phyloP scores from a whole-genome alignment of 2,329 filamentous ascomycete species.

The Hymenoscyphus repandus region DNA sequence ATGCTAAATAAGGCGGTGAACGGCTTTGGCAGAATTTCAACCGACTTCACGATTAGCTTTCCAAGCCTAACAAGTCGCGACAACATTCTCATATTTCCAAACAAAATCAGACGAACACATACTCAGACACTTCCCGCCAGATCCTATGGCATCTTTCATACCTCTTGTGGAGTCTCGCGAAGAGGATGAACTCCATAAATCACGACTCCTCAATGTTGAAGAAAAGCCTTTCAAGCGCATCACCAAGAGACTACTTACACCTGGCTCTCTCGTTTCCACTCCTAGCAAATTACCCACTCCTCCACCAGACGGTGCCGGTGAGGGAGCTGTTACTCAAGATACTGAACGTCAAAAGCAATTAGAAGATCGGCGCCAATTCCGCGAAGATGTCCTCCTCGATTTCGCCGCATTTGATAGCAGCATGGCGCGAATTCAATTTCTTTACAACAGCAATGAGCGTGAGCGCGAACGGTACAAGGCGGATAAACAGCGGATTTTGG shows the following conservation, averaged over 20 bases:
- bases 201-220: constrained; percentile 81
- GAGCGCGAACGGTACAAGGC: constrained; percentile 80
- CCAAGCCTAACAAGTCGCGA: too few relatives aligned
- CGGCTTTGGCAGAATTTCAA: too few relatives aligned
- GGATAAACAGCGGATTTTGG: constrained; percentile 74
- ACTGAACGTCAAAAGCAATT: constrained; percentile 44
- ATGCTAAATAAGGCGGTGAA: too few relatives aligned
- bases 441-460: constrained; percentile 73
- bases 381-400: constrained; percentile 80
- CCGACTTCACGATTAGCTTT: not conserved
- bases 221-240: constrained; percentile 89
- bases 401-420: constrained; percentile 84
- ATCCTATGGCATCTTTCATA: constrained; percentile 52
- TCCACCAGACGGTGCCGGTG: constrained; percentile 51
- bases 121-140: not conserved
- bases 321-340: constrained; percentile 39
- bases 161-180: constrained; percentile 65
- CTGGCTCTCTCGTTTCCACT: constrained; percentile 57
- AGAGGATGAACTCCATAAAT: constrained; percentile 81
- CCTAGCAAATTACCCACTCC: constrained; percentile 57
- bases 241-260: constrained; percentile 70
- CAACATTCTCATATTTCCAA: not conserved
- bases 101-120: not conserved
- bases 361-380: constrained; percentile 61
- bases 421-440: constrained; percentile 82